Conservation (phyloP, 1,284 basidiomycete species). For the Ganoderma resinaceum region DNA sequence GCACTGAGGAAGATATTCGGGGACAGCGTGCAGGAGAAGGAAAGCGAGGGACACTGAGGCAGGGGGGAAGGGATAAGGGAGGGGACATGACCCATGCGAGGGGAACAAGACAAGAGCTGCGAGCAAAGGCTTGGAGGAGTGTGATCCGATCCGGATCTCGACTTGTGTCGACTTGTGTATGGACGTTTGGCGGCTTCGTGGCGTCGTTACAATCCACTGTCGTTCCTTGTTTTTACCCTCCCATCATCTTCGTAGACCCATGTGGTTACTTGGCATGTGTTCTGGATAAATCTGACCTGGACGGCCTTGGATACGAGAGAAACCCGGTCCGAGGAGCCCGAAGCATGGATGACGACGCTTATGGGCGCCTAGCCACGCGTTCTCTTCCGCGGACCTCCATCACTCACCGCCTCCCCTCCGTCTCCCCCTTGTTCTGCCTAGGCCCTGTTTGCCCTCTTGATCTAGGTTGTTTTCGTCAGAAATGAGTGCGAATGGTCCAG, state of each 20-base stretch:
- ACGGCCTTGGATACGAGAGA: neutral
- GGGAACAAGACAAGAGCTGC: neutral
- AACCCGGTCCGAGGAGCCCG: neutral
- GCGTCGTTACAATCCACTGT: neutral
- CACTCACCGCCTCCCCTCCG: constrained; percentile 1
- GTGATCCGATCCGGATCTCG: neutral
- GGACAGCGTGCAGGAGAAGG: constrained; percentile 45
- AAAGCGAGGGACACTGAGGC: constrained; percentile 4
- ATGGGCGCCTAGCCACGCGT: constrained; percentile 14
- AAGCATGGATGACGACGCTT: constrained; percentile 16
- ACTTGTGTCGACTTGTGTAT: neutral
- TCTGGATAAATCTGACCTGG: neutral
- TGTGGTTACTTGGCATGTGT: neutral
- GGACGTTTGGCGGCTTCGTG: neutral
- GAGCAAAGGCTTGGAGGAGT: neutral
- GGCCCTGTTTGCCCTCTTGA: neutral
- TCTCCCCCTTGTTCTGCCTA: neutral
- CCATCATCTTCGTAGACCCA: neutral
- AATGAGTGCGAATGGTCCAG: constrained; percentile 15
- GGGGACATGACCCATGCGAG: neutral
- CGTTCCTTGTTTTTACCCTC: neutral
- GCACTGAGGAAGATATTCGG: constrained; percentile 53
- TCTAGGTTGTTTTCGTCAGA: neutral
- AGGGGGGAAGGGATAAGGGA: neutral
- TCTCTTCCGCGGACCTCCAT: constrained; percentile 20